Percentiles rank a stretch among this genome's conserved stretches.
These are phyloP conservation scores for Entonaema liquescens DNA, from an alignment of 495 filamentous ascomycete genomes.

Conservation along the genomic window DNA sequence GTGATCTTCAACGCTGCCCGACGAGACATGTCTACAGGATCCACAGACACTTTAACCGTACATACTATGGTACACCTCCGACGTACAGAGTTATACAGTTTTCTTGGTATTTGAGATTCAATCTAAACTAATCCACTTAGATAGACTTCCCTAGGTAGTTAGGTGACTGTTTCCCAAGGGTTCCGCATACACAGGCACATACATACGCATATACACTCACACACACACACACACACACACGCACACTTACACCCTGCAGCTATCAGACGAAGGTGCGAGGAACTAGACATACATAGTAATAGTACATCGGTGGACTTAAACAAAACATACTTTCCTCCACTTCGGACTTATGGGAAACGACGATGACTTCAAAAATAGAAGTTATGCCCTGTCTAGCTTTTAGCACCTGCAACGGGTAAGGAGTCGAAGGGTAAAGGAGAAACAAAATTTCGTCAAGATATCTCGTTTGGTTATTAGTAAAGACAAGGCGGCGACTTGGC, in stretches of 20 bases:
- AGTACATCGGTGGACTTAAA: too few relatives aligned
- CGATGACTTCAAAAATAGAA: slow-evolving; percentile 38
- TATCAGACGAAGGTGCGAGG: background rate
- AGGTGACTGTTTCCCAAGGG: background rate
- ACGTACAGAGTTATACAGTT: slow-evolving; percentile 11
- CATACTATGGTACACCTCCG: slow-evolving; percentile 6
- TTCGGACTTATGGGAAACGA: too few relatives aligned
- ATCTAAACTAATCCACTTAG: slow-evolving; percentile 9
- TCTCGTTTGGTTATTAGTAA: slow-evolving; percentile 12
- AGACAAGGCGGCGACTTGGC: slow-evolving; percentile 36
- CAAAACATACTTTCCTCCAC: background rate
- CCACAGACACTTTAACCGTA: slow-evolving; percentile 29
- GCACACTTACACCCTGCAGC: background rate
- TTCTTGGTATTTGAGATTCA: slow-evolving; percentile 4
- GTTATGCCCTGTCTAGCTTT: slow-evolving; percentile 1
- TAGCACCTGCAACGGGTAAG: slow-evolving; percentile 5
- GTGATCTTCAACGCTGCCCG: slow-evolving; percentile 40
- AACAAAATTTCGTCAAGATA: slow-evolving; percentile 18
- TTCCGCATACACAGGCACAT: too few relatives aligned
- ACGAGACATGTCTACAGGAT: slow-evolving; percentile 20
- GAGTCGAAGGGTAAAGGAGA: slow-evolving; percentile 25
- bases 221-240: too few relatives aligned
- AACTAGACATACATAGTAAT: too few relatives aligned
- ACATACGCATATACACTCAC: too few relatives aligned
- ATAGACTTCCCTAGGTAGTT: background rate